These are phyloP conservation scores for Pichia sp. DNA, from an alignment of 1,139 yeast genomes.

Conservation along the genomic window DNA sequence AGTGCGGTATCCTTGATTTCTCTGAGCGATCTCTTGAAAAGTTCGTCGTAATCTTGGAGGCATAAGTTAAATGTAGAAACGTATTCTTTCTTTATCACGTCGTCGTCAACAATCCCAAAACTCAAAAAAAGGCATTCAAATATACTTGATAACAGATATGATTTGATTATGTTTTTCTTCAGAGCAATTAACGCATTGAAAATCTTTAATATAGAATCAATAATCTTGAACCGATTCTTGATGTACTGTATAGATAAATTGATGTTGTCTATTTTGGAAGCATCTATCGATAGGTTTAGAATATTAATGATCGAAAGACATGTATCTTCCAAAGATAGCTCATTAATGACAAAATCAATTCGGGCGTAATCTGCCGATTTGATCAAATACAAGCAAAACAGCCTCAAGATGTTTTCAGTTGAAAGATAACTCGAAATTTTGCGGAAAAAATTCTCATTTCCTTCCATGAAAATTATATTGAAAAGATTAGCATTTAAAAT, in stretches of 20 bases:
- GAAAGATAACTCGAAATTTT: constrained; percentile 21
- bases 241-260: constrained; percentile 29
- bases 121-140: constrained; percentile 25
- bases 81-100: constrained; percentile 2
- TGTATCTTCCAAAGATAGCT: constrained; percentile 23
- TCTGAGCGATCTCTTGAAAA: constrained; percentile 20
- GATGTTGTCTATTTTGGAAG: constrained; percentile 27
- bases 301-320: constrained; percentile 23
- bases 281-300: constrained; percentile 23
- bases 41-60: constrained; percentile 11
- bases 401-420: constrained; percentile 28
- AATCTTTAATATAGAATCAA: constrained; percentile 22
- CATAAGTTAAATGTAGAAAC: constrained; percentile 11
- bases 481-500: constrained; percentile 23
- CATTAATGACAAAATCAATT: constrained; percentile 11
- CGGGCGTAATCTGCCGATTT: constrained; percentile 4
- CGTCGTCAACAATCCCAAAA: constrained; percentile 10
- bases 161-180: constrained; percentile 16
- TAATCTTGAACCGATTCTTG: constrained; percentile 23
- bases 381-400: constrained; percentile 23
- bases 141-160: constrained; percentile 21
- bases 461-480: constrained; percentile 19
- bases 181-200: constrained; percentile 15
- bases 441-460: constrained; percentile 12
- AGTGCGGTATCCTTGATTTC: constrained; percentile 14